Conservation (phyloP, 306 rosid genomes). For the Hippophae rhamnoides region DNA sequence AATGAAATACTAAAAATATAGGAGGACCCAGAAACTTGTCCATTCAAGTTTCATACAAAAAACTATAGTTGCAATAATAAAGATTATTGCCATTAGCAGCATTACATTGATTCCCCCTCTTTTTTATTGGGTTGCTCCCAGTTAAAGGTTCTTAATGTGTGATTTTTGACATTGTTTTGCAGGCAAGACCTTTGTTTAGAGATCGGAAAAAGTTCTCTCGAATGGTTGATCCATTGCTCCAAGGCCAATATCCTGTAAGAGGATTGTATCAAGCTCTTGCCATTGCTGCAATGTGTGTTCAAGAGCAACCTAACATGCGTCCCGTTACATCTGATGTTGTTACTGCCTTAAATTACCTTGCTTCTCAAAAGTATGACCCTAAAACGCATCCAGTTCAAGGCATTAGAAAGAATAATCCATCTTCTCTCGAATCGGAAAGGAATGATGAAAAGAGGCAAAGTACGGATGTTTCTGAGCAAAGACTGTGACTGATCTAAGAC, state of each 20-base stretch:
- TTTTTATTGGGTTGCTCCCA: no score
- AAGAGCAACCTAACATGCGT: conserved; percentile 57
- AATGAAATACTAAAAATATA: no score
- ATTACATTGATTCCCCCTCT: no score
- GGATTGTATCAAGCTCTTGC: conserved; percentile 69
- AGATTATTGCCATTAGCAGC: no score
- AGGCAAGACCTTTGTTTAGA: conserved; percentile 67
- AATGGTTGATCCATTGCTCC: conserved; percentile 73
- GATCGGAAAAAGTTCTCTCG: conserved; percentile 55
- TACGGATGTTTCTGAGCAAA: conserved; percentile 23
- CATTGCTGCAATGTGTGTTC: conserved; percentile 69
- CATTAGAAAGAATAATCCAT: conserved; percentile 26
- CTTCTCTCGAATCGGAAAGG: conserved; percentile 20
- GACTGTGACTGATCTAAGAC: conserved; percentile 19
- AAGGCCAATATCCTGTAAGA: conserved; percentile 54
- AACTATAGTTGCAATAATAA: no score
- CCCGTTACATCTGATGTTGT: conserved; percentile 65
- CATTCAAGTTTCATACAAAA: no score
- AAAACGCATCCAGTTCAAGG: conserved; percentile 18
- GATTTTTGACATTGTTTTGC: conserved; percentile 19
- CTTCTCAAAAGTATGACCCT: conserved; percentile 61
- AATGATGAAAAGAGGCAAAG: conserved; percentile 16
- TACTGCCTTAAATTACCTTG: conserved; percentile 65
- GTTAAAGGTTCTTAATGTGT: not conserved
- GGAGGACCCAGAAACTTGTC: no score